These are phyloP conservation scores for Takashimella tepidaria DNA, from an alignment of 1,284 basidiomycete species.

Conservation along the genomic window DNA sequence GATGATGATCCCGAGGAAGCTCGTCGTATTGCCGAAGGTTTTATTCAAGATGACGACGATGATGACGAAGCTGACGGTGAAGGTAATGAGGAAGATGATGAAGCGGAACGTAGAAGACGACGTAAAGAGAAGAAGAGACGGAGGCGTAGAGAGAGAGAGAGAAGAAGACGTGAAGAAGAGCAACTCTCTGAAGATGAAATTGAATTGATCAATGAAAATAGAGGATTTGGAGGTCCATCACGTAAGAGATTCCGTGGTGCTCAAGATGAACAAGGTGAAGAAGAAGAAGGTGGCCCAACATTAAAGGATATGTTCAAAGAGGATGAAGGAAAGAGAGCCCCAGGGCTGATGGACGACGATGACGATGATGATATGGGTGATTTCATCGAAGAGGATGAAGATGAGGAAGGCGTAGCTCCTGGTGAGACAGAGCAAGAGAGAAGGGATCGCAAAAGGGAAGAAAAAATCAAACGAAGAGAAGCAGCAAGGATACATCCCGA, in stretches of 20 bases:
- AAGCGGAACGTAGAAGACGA: slow-evolving; percentile 25
- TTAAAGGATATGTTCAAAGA: slow-evolving; percentile 45
- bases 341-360: slow-evolving; percentile 44
- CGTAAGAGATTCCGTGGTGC: slow-evolving; percentile 37
- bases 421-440: slow-evolving; percentile 72
- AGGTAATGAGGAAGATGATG: slow-evolving; percentile 26
- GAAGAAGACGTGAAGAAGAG: slow-evolving; percentile 51
- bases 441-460: slow-evolving; percentile 65
- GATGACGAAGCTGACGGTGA: slow-evolving; percentile 27
- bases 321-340: slow-evolving; percentile 31
- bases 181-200: slow-evolving; percentile 83
- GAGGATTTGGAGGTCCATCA: slow-evolving; percentile 56
- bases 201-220: slow-evolving; percentile 91
- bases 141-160: slow-evolving; percentile 33
- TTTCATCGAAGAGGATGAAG: slow-evolving; percentile 86
- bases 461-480: slow-evolving; percentile 62
- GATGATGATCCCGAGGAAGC: slow-evolving; percentile 47
- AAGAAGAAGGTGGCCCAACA: slow-evolving; percentile 42
- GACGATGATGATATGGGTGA: slow-evolving; percentile 60
- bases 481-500: slow-evolving; percentile 65
- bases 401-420: slow-evolving; percentile 40
- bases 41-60: slow-evolving; percentile 47
- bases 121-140: slow-evolving; percentile 35
- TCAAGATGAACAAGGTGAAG: slow-evolving; percentile 50
- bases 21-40: slow-evolving; percentile 44